These are phyloP conservation scores for Coemansia sp. DNA, from an alignment of 192 early-diverging fungal genomes.

Conservation along the genomic window DNA sequence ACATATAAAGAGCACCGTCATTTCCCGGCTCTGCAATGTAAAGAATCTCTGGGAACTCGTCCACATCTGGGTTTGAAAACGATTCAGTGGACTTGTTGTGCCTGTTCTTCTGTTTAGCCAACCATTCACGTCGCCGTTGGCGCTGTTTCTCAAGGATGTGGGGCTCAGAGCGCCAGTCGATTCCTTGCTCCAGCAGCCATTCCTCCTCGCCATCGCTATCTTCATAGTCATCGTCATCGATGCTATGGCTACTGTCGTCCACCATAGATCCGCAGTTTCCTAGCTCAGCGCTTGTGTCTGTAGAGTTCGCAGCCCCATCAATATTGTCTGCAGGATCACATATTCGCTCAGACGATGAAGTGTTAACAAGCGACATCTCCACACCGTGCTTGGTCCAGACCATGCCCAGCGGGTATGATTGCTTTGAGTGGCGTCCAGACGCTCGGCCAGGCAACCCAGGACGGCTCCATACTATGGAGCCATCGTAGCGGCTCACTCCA, in stretches of 20 bases:
- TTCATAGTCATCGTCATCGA: background rate
- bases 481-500: constrained; percentile 44
- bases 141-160: constrained; percentile 41
- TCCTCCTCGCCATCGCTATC: constrained; percentile 41
- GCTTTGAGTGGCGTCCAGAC: constrained; percentile 1
- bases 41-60: constrained; percentile 22
- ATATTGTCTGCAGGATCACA: background rate
- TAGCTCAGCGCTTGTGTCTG: background rate
- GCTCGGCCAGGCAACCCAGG: constrained; percentile 24
- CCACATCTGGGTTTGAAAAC: constrained; percentile 1
- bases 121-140: constrained; percentile 38
- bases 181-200: constrained; percentile 54
- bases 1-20: constrained; percentile 50
- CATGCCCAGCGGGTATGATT: constrained; percentile 32
- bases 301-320: background rate
- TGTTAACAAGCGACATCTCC: background rate
- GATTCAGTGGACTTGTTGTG: background rate
- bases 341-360: background rate
- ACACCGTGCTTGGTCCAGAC: constrained; percentile 30
- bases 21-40: constrained; percentile 55
- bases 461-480: constrained; percentile 48
- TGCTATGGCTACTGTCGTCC: background rate
- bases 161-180: constrained; percentile 51
- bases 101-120: constrained; percentile 12
- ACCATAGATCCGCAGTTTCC: background rate